Evolutionary conservation across 306 rosid species (phyloP), one percentile per base, ranked within the genome.

Genomic region (Styphnolobium japonicum): DNA sequence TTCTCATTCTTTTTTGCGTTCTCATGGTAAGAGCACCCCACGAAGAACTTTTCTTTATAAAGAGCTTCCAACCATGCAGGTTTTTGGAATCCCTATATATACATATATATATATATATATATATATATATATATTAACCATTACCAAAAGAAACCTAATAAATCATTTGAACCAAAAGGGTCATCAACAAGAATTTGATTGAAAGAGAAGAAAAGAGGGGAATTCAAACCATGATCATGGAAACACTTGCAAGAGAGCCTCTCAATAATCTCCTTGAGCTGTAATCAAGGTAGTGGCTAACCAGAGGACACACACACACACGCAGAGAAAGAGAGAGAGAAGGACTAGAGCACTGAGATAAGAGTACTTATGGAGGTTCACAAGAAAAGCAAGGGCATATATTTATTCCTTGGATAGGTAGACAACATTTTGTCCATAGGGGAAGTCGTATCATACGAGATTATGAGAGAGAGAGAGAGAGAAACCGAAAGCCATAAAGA

Each of bases 61-160:
- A 96, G 96, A 52, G 99, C 98, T 78, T 96, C 98, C 90, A 96
- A 90, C 99, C 99, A 96, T 85, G 97, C 96, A 83, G 99, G 99
- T 84, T 90, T 93, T 72, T 89, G 82, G 75, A 87, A 86, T 83
- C 94, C 98, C 98, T 93, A 79, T 19, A 61, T n/a, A n/a, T n/a
- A n/a, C n/a, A n/a, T n/a, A n/a, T n/a, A n/a, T n/a, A n/a, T n/a
- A n/a, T n/a, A n/a, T n/a, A n/a, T n/a, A n/a, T n/a, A n/a, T n/a
- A n/a, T n/a, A n/a, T n/a, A n/a, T n/a, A n/a, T n/a, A n/a, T 7
- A 55, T 27, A 78, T 58, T 18, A 31, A 0, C 64, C 58, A 68
- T 67, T 18, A 11, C 25, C 31, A 69, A 37, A 76, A 22, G 2
- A 78, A 83, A 65, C 10, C 56, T 18, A 10, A 78, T 19, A 39